Base-by-base conservation (phyloP, 169 alveolate genomes). In the Cryptosporidium tyzzeri region DNA sequence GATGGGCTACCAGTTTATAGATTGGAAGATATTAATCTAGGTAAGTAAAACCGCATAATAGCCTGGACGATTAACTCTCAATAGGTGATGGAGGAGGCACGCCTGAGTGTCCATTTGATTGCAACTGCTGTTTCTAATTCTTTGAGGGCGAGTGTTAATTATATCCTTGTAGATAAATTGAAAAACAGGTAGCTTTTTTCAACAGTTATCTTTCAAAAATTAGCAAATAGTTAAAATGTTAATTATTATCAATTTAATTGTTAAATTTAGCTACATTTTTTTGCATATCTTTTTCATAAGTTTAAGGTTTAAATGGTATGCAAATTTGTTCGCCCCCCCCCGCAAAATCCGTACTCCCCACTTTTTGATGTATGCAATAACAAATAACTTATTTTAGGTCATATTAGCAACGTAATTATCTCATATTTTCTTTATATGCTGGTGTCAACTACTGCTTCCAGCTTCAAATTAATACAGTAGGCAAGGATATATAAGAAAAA, bases 1-100 rank as follows among this genome's bases (percentile, higher is more conserved):
- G 89, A 80, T 62, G 89, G 89, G 23, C 21, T 80, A n/a, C 89
- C 89, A 18, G 67, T 80, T 26, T 80, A 80, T 23, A 80, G 65
- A 41, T 61, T 80, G n/a, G 89, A 80, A 80, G 89, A 80, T 41
- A 31, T 80, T 21, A 50, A 80, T 59, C 21, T 80, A 18, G 89
- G 89, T 80, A 80, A 80, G 89, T 80, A 21, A 33, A 26, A 16
- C 23, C 26, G 5, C 5, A 18, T 67, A 67, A 33, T 67, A 5
- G 23, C 33, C 44, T 4, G 18, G 31, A 55, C 18, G 0, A 23
- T 39, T 69, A 62, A 61, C 33, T 61, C 37, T 29, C 10, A 29
- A 16, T 2, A 80, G 89, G 89, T 80, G 14, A 33, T 31, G 89
- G 89, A 29, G 89, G 89, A 12, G 65, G 45, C 23, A 80, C 89